Evolutionary conservation across 2,329 filamentous ascomycete genomes (phyloP).

Genomic region (Diaporthe sp.): DNA sequence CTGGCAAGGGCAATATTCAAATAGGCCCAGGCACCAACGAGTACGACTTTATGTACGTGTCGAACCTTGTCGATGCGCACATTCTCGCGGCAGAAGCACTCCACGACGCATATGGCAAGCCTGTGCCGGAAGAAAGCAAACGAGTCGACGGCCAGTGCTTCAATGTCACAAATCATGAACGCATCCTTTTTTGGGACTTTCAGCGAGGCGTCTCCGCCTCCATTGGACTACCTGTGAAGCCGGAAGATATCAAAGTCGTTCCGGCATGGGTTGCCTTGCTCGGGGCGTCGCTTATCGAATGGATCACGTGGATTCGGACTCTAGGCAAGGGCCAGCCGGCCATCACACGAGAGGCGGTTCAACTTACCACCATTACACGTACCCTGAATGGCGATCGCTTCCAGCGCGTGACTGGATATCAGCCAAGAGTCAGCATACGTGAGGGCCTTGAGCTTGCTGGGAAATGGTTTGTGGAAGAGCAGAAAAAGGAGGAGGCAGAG

Average conservation of each 20-base stretch:
- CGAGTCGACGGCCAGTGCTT: not conserved
- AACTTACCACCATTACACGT: not conserved
- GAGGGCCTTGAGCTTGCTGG: not conserved
- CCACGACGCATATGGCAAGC: not conserved
- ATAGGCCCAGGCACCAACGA: not conserved
- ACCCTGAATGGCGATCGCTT: not conserved
- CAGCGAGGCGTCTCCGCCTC: not conserved
- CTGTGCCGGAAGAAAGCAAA: not conserved
- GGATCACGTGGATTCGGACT: not conserved
- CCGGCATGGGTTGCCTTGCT: not conserved
- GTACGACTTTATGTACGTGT: not conserved
- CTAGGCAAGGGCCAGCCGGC: not conserved
- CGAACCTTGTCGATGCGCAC: conserved; percentile 2
- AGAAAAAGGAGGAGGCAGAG: not conserved
- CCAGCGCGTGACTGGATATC: not conserved
- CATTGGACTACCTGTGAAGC: not conserved
- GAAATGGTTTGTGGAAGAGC: not conserved
- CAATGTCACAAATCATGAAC: not conserved
- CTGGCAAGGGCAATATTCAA: not conserved
- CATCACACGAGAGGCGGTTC: not conserved
- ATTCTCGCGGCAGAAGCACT: not conserved
- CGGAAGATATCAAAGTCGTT: not conserved
- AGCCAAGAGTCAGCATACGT: not conserved
- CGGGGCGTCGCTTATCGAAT: not conserved
- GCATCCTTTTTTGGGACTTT: not conserved